phyloP scores from a whole-genome alignment of 768 basidiomycete species.

The Mycena metata region DNA sequence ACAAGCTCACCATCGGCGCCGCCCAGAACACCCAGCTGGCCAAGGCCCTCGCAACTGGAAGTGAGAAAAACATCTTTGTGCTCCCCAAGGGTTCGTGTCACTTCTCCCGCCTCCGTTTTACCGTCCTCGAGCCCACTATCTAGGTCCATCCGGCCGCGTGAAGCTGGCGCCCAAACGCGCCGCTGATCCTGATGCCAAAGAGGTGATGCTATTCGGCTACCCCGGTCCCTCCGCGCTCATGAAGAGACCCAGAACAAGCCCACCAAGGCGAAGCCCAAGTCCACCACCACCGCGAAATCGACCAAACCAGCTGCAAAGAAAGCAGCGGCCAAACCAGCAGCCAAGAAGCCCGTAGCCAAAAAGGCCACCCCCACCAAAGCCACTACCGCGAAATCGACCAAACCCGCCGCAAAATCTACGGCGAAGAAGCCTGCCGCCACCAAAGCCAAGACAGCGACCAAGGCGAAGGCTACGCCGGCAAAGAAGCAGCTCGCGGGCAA shows the following conservation, averaged over 20 bases:
- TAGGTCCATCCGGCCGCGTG: slow-evolving; percentile 79
- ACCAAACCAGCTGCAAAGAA: slow-evolving; percentile 40
- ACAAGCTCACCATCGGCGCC: slow-evolving; percentile 84
- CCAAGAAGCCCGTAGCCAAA: slow-evolving; percentile 53
- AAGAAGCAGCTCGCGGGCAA: slow-evolving; percentile 57
- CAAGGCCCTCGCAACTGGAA: slow-evolving; percentile 84
- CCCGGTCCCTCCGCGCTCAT: slow-evolving; percentile 19
- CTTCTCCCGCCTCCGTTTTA: slow-evolving; percentile 17
- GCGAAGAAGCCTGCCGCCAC: slow-evolving; percentile 49
- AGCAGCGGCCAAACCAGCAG: slow-evolving; percentile 51
- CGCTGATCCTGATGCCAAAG: slow-evolving; percentile 63
- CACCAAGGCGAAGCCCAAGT: slow-evolving; percentile 51
- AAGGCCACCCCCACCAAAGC: slow-evolving; percentile 35
- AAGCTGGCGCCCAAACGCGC: slow-evolving; percentile 74
- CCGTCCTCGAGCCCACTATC: slow-evolving; percentile 39
- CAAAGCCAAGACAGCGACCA: slow-evolving; percentile 46
- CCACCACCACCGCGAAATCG: slow-evolving; percentile 56
- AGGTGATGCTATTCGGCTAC: slow-evolving; percentile 55
- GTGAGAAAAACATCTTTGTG: slow-evolving; percentile 85
- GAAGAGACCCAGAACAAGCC: slow-evolving; percentile 61
- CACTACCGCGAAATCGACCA: slow-evolving; percentile 39
- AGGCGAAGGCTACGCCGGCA: slow-evolving; percentile 47
- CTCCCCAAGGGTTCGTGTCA: slow-evolving; percentile 83
- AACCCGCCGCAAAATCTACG: slow-evolving; percentile 47
- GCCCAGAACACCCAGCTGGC: slow-evolving; percentile 85